Evolutionary conservation across 2,329 filamentous ascomycete genomes (phyloP).

Genomic region (Cercospora citrullina): DNA sequence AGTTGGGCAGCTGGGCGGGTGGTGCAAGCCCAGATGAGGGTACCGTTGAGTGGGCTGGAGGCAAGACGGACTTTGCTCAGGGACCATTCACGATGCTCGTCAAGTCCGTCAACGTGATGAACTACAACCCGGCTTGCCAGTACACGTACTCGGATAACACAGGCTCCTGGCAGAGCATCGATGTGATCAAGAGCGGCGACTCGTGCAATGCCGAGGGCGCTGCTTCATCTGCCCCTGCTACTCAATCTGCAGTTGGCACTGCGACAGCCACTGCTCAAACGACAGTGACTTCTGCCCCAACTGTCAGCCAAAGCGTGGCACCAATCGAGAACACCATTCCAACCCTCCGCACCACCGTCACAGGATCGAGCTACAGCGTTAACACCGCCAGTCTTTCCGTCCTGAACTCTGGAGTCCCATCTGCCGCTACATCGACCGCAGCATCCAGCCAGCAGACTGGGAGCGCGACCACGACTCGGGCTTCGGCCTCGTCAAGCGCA

Average conservation of each 20-base stretch:
- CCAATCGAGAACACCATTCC: constrained; percentile 28
- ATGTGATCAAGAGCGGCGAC: constrained; percentile 40
- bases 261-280: constrained; percentile 24
- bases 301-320: constrained; percentile 30
- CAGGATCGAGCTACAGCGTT: constrained; percentile 30
- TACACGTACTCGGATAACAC: constrained; percentile 54
- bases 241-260: constrained; percentile 13
- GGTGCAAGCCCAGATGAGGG: constrained; percentile 54
- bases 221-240: constrained; percentile 13
- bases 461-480: constrained; percentile 6
- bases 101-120: constrained; percentile 52
- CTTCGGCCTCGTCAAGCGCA: constrained; percentile 16
- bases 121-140: constrained; percentile 53
- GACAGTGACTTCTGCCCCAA: constrained; percentile 32
- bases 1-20: constrained; percentile 52
- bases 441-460: constrained; percentile 13
- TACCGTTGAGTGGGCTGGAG: constrained; percentile 68
- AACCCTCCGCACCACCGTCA: constrained; percentile 28
- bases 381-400: constrained; percentile 32
- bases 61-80: constrained; percentile 50
- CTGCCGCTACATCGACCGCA: constrained; percentile 19
- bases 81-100: constrained; percentile 56
- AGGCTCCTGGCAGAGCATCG: constrained; percentile 52
- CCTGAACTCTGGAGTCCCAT: constrained; percentile 24
- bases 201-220: constrained; percentile 38